phyloP scores from a whole-genome alignment of 495 filamentous ascomycete genomes.

The Beverwykella pulmonaria region DNA sequence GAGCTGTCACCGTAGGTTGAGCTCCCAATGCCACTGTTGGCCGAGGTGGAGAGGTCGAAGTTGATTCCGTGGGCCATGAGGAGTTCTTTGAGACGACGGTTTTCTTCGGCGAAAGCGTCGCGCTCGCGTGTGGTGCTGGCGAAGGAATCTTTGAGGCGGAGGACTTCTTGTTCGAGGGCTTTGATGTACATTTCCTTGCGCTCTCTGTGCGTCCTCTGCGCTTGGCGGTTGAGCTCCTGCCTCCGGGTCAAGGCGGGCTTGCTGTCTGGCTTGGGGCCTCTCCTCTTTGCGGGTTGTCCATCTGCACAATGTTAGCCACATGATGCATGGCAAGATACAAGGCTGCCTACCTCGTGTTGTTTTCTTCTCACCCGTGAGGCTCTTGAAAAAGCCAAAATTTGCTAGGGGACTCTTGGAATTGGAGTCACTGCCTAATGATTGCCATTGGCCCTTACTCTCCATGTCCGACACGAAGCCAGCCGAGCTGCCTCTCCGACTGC shows the following conservation, averaged over 20 bases:
- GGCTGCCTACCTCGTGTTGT: constrained; percentile 55
- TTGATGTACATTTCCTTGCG: constrained; percentile 96
- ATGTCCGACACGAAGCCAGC: constrained; percentile 34
- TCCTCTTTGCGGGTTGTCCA: constrained; percentile 82
- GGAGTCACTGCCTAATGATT: constrained; percentile 43
- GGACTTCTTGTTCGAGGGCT: constrained; percentile 85
- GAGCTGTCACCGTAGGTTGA: constrained; percentile 45
- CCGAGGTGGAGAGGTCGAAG: constrained; percentile 46
- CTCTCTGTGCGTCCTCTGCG: constrained; percentile 95
- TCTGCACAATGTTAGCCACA: constrained; percentile 53
- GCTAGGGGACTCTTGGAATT: constrained; percentile 55
- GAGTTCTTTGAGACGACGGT: constrained; percentile 72
- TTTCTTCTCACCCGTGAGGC: constrained; percentile 61
- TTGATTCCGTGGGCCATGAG: constrained; percentile 73
- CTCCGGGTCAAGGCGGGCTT: constrained; percentile 91
- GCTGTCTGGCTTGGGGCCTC: constrained; percentile 95
- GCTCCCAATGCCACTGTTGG: constrained; percentile 36
- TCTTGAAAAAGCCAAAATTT: constrained; percentile 62
- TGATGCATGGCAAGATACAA: neutral
- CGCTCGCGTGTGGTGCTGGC: constrained; percentile 66
- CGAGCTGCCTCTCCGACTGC: constrained; percentile 35
- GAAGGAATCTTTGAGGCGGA: constrained; percentile 68
- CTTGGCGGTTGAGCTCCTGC: constrained; percentile 93
- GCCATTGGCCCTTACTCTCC: constrained; percentile 37
- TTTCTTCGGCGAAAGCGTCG: constrained; percentile 69